Evolutionary conservation across 2,329 filamentous ascomycete species (phyloP), one percentile per base, ranked within the genome.

Genomic region (Diaporthe sp.): DNA sequence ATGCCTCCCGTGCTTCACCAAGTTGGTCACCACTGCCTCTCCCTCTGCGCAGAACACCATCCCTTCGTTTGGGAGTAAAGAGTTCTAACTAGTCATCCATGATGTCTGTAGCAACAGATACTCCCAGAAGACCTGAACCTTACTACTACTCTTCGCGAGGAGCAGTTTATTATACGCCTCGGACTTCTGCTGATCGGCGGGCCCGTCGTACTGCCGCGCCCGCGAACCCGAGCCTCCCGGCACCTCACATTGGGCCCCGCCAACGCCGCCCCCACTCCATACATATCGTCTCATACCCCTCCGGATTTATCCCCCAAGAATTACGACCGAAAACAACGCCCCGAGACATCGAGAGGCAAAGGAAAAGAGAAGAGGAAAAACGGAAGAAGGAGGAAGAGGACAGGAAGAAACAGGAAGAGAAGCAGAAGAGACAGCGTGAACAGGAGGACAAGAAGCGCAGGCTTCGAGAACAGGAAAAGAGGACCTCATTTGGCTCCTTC

Each of bases 231-330:
- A 75, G 74, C 42, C 82, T 84, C 78, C 86, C 81, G 75, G 82
- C 78, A 65, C 85, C 82, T 74, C 83, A 86, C 78, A 90, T 89
- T 80, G 86, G 87, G 79, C 86, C 85, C 74, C 87, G 89, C 78
- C 86, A 82, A 75, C 86, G 88, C 78, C 85, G 89, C 79, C 89
- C 88, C 58, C 88, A 90, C 78, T 89, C 88, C 57, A 90, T 91
- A 76, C 88, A 89, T 80, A 90, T 91, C 75, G 85, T 85, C 75
- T 87, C 85, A 74, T 89, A 87, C 77, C 86, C 82, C 58, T 74
- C 86, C 76, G 81, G 87, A 39, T 86, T 84, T 62, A 79, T 86
- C 4, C 85, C 84, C 3, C 80, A 81, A 75, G 85, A 87, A 58
- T 79, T 85, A 19, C 78, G 87, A 72, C 82, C 82, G n/a, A 80